Base-by-base conservation (phyloP, 1,284 basidiomycete species). In the Leccinum pallidistipes region DNA sequence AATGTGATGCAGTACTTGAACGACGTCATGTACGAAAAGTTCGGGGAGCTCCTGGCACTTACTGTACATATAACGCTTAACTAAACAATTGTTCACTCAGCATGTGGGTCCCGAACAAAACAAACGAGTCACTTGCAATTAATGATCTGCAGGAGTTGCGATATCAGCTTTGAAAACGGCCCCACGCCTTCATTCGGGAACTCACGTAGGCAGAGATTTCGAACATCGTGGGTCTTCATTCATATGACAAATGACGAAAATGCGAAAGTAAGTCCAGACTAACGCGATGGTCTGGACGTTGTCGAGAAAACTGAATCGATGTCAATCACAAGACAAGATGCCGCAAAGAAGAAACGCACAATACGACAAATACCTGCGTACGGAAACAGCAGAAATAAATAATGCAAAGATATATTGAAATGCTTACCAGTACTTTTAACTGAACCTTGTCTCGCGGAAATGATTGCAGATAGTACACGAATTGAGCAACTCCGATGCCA, bases 361-460 rank as follows among this genome's bases (percentile, higher is more conserved):
- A 65, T 32, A 57, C 43, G 3, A 43, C 3, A 31, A 32, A 29
- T 1, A 69, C 62, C 67, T 71, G 55, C 3, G 11, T 1, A 51
- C 12, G 10, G 16, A 31, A 18, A 40, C 1, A 18, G 7, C 21
- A 24, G 34, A 12, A 45, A 18, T 16, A n/a, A 7, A 4, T 0
- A 21, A 21, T 24, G 1, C 27, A 1, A 29, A 32, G 31, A 29
- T n/a, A 12, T 21, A 21, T 12, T 11, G 18, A 60, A 31, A 21
- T 31, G 21, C 69, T 59, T 10, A 65, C 67, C 56, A 56, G 27
- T 5, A 5, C 3, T 45, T 54, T 66, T 3, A 71, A 11, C 2
- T n/a, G 24, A 16, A 34, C 2, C 36, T n/a, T n/a, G 31, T 72
- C 69, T 12, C 6, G 24, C 5, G 67, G 70, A 62, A 70, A 70